These are phyloP conservation scores for Talaromyces sp. DNA, from an alignment of 2,329 filamentous ascomycete species.

Conservation along the genomic window DNA sequence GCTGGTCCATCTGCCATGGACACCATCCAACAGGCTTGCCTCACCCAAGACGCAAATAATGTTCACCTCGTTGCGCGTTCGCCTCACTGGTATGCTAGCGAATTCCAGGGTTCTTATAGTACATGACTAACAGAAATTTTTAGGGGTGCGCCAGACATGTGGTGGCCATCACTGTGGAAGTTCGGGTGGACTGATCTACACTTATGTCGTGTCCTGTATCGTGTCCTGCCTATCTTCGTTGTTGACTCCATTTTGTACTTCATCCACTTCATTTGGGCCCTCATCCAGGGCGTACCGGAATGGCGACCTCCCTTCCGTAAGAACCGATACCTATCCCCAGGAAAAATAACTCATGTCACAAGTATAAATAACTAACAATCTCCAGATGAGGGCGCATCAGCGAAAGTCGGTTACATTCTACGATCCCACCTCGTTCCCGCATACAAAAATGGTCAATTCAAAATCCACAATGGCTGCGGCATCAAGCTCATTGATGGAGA, in stretches of 20 bases:
- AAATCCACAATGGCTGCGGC: slow-evolving; percentile 5
- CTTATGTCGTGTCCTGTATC: slow-evolving; percentile 4
- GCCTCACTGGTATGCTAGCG: slow-evolving; percentile 1
- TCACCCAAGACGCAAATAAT: slow-evolving; percentile 2
- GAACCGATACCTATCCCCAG: no score
- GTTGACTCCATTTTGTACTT: slow-evolving; percentile 8
- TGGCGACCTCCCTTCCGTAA: slow-evolving; percentile 9
- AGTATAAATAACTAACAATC: neutral
- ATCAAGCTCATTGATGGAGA: slow-evolving; percentile 8
- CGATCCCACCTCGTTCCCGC: slow-evolving; percentile 5
- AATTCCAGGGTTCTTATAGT: neutral
- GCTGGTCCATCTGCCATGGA: slow-evolving; percentile 9
- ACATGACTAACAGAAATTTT: neutral
- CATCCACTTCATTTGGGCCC: slow-evolving; percentile 7
- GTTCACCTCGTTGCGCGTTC: slow-evolving; percentile 7
- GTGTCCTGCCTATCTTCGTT: slow-evolving; percentile 6
- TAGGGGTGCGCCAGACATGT: slow-evolving; percentile 9
- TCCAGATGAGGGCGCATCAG: slow-evolving; percentile 6
- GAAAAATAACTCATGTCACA: no score
- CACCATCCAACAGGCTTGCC: slow-evolving; percentile 7
- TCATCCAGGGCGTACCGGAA: slow-evolving; percentile 6
- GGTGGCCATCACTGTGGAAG: slow-evolving; percentile 9
- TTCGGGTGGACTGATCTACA: slow-evolving; percentile 8
- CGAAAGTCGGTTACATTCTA: slow-evolving; percentile 7
- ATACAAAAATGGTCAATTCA: slow-evolving; percentile 8